Evolutionary conservation across 768 basidiomycete species (phyloP).

Genomic region (Dacryopinax spathularia): DNA sequence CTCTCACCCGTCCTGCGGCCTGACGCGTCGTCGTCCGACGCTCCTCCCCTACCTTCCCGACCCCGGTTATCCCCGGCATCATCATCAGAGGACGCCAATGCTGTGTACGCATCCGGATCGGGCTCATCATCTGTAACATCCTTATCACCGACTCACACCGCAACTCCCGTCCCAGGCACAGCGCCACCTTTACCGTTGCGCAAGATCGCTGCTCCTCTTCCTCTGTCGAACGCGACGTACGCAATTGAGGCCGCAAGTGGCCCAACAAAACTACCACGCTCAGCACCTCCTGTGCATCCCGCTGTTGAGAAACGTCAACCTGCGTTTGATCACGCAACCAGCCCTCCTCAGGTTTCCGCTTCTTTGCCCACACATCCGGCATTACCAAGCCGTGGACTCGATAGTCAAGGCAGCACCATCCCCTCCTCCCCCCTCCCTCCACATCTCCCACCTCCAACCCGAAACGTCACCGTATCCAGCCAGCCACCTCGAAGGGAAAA

Average conservation of each 20-base stretch:
- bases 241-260: background rate
- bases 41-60: background rate
- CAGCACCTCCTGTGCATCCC: background rate
- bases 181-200: conserved; percentile 19
- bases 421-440: background rate
- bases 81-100: background rate
- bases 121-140: background rate
- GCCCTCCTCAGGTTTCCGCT: background rate
- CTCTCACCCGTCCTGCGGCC: background rate
- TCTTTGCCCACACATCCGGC: background rate
- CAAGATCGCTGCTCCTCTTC: conserved; percentile 7
- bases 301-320: background rate
- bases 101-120: background rate
- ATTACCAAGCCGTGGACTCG: background rate
- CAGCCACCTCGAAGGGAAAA: conserved; percentile 11
- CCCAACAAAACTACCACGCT: background rate
- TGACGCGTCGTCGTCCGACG: background rate
- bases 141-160: background rate
- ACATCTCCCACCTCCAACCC: background rate
- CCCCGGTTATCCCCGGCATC: background rate
- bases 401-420: background rate
- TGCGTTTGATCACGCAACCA: background rate
- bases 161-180: conserved; percentile 1
- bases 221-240: background rate
- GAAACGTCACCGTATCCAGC: background rate